Evolutionary conservation across 1,284 basidiomycete genomes (phyloP), one percentile per base, ranked within the genome.

Genomic region (Amylostereum areolatum): DNA sequence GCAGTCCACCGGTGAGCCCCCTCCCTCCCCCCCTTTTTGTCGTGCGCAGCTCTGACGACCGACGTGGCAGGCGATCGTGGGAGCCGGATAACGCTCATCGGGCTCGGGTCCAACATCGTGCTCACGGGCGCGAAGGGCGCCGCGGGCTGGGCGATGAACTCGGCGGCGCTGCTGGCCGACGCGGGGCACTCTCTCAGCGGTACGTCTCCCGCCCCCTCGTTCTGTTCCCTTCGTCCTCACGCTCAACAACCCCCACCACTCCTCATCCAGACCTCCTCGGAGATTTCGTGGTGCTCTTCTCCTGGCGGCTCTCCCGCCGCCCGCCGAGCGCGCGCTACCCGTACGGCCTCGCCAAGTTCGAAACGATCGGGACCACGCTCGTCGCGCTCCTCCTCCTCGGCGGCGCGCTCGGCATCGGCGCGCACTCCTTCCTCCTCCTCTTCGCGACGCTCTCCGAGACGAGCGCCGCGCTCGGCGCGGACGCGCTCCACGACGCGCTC

Each of bases 141-240:
- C 8, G 93, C 91, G 49, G 89, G 92, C 48, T 86, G 89, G 79
- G 87, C 75, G 57, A 78, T 89, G 80, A 92, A 97, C 63, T 94
- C 91, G 5, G 93, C 95, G 2, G 85, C 91, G 1, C 71, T 99
- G 45, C 75, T 99, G 7, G 96, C 97, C 2, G 96, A 99, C 62
- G 95, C 96, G 0, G 95, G 90, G 2, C 96, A 99, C 65, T 92
- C 89, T n/a, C 59, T 95, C 40, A 92, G 89, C 54, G 93, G 91
- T 85, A 57, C 51, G 82, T 73, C 32, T 33, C 29, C 25, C 30
- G 40, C 39, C 39, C 46, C 46, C 57, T 33, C 34, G 34, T 35
- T 2, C 9, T 35, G n/a, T 8, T 45, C 58, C 35, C 56, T 60
- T 33, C 24, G 43, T 46, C 34, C 33, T 46, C 31, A 2, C 43